Evolutionary conservation across 208 protist genomes (phyloP).

Genomic region (Acanthamoeba castellanii): DNA sequence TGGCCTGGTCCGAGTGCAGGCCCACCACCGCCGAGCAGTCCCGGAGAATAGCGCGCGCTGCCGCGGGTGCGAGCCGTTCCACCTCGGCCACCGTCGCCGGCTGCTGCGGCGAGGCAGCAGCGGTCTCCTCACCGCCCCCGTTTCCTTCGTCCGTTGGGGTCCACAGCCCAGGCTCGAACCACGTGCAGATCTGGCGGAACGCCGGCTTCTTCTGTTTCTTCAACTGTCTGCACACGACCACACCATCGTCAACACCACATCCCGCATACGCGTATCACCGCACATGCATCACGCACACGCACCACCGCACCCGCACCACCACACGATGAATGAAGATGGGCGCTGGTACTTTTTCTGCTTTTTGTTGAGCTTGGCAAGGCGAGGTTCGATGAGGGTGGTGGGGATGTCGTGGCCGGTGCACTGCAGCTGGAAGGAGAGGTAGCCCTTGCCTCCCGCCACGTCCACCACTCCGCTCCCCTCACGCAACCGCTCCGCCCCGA

Average conservation of each 20-base stretch:
- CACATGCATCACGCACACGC: not conserved
- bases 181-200: not conserved
- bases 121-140: not conserved
- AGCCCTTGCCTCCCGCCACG: constrained; percentile 63
- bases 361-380: not conserved
- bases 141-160: not conserved
- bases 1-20: constrained; percentile 50
- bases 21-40: constrained; percentile 51
- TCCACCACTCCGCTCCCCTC: constrained; percentile 49
- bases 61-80: no score
- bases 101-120: not conserved
- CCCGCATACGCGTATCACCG: no score
- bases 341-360: not conserved
- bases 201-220: constrained; percentile 25
- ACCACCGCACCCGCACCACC: not conserved
- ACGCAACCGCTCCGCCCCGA: not conserved
- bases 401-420: not conserved
- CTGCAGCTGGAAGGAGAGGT: constrained; percentile 49
- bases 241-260: no score
- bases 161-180: constrained; percentile 33
- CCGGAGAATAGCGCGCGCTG: not conserved
- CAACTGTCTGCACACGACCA: not conserved
- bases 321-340: no score
- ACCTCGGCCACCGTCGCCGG: not conserved
- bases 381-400: constrained; percentile 49